Evolutionary conservation across 768 basidiomycete species (phyloP).

Genomic region (Boletus vermiculosoides): DNA sequence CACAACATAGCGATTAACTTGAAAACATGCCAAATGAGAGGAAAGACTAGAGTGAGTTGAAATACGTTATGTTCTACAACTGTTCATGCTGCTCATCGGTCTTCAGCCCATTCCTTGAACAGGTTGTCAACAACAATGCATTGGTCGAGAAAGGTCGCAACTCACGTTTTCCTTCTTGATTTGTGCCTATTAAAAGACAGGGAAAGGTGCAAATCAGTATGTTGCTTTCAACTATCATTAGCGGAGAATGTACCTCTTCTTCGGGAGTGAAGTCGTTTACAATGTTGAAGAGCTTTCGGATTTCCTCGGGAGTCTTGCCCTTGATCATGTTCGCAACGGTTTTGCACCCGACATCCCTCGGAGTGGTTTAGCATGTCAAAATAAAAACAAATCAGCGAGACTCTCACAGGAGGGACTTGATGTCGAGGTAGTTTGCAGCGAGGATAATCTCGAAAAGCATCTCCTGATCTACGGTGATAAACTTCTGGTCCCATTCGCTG

Average conservation of each 20-base stretch:
- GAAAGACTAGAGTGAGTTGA: slow-evolving; percentile 21
- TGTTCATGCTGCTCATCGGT: slow-evolving; percentile 53
- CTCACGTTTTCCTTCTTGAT: slow-evolving; percentile 99
- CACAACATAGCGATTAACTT: slow-evolving; percentile 21
- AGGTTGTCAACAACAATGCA: slow-evolving; percentile 18
- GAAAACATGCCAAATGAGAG: slow-evolving; percentile 15
- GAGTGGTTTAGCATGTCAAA: neutral
- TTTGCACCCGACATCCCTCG: slow-evolving; percentile 95
- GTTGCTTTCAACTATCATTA: neutral
- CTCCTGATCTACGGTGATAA: slow-evolving; percentile 98
- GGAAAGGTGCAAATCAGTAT: slow-evolving; percentile 7
- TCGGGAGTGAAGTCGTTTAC: slow-evolving; percentile 98
- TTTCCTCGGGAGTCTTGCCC: slow-evolving; percentile 99
- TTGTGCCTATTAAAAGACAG: slow-evolving; percentile 60
- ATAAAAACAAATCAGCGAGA: neutral
- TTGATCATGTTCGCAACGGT: slow-evolving; percentile 99
- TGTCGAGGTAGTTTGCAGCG: slow-evolving; percentile 99
- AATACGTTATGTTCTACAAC: slow-evolving; percentile 28
- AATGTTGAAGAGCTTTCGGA: slow-evolving; percentile 97
- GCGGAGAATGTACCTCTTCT: slow-evolving; percentile 72
- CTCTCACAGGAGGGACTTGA: slow-evolving; percentile 93
- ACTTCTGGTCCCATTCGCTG: slow-evolving; percentile 99
- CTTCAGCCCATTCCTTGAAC: slow-evolving; percentile 87
- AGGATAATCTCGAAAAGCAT: slow-evolving; percentile 99
- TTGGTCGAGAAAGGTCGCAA: slow-evolving; percentile 12